Base-by-base conservation (phyloP, 1,284 basidiomycete genomes). In the Boletellus deceptivus region DNA sequence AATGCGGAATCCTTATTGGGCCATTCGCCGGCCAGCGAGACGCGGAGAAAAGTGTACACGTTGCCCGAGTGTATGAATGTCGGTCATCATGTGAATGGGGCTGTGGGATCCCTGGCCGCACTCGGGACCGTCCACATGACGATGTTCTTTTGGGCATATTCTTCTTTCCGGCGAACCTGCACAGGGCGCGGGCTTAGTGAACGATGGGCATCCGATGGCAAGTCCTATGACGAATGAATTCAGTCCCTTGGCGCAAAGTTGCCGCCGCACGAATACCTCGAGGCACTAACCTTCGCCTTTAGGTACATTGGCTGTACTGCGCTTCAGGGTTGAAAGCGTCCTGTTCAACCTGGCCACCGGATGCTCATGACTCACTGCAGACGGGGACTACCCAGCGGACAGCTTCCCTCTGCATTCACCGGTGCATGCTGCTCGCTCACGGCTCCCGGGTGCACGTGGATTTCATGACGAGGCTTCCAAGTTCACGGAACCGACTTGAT, bases 221-320 rank as follows among this genome's bases (percentile, higher is more conserved):
- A 46, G 55, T 46, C 22, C 50, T 43, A 67, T 68, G 67, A 68
- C 62, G 60, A 67, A 59, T 64, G 44, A 55, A 55, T 55, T 31
- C 48, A 41, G 58, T 61, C 54, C 55, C 56, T 59, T 53, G 63
- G 60, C 67, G 67, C 63, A 67, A 69, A 52, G 50, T 48, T 50
- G 41, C 52, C 49, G 59, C 66, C 66, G 61, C 69, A 68, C 68
- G 49, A 36, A 68, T 60, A 57, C 65, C 65, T 69, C 65, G 65
- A 70, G 65, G 65, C 67, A 31, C 16, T 52, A 58, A 55, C 38
- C 48, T 60, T 69, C 55, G 37, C 61, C 43, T 46, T 70, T 68
- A 66, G 67, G 68, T 70, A 67, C 53, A 63, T 45, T 38, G 46
- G 49, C n/a, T 35, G 43, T 54, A 60, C 63, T 69, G 57, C 64